phyloP scores from a whole-genome alignment of 2,329 filamentous ascomycete species.

The Claviceps fusiformis region DNA sequence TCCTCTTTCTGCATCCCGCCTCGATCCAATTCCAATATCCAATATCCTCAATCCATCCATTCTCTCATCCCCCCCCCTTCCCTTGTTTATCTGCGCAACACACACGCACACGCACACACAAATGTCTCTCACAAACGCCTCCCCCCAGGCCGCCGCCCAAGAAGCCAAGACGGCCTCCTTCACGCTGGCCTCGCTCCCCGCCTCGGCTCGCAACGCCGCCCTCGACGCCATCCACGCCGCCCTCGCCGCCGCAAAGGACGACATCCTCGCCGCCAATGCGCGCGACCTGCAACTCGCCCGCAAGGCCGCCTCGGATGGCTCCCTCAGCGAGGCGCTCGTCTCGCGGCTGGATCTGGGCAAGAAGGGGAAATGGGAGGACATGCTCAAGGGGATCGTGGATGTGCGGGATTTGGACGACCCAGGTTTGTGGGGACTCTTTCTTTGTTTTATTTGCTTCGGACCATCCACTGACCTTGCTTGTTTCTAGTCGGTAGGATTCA shows the following conservation, averaged over 20 bases:
- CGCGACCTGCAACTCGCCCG: conserved; percentile 65
- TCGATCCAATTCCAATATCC: too few species aligned
- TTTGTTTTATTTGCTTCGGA: too few species aligned
- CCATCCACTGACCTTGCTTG: too few species aligned
- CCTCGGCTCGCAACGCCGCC: conserved; percentile 66
- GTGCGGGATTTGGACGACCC: conserved; percentile 77
- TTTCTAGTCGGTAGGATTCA: conserved; percentile 65
- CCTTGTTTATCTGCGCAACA: too few species aligned
- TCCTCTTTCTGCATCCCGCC: too few species aligned
- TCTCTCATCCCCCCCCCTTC: too few species aligned
- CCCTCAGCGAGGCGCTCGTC: conserved; percentile 68
- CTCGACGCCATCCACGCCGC: conserved; percentile 70
- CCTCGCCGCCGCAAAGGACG: conserved; percentile 53
- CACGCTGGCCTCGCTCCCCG: conserved; percentile 65
- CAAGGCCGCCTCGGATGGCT: conserved; percentile 59
- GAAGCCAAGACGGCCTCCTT: conserved; percentile 73
- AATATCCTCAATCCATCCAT: too few species aligned
- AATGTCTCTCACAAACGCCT: conserved; percentile 86
- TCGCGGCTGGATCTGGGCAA: conserved; percentile 78
- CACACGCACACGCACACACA: background rate
- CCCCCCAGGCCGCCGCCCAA: conserved; percentile 61
- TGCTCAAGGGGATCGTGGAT: conserved; percentile 88
- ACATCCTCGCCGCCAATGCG: conserved; percentile 77
- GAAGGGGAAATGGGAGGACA: conserved; percentile 90
- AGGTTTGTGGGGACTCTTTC: conserved; percentile 39